Base-by-base conservation (phyloP, 164 flowering plant genomes). In the Cinnamomum micranthum region DNA sequence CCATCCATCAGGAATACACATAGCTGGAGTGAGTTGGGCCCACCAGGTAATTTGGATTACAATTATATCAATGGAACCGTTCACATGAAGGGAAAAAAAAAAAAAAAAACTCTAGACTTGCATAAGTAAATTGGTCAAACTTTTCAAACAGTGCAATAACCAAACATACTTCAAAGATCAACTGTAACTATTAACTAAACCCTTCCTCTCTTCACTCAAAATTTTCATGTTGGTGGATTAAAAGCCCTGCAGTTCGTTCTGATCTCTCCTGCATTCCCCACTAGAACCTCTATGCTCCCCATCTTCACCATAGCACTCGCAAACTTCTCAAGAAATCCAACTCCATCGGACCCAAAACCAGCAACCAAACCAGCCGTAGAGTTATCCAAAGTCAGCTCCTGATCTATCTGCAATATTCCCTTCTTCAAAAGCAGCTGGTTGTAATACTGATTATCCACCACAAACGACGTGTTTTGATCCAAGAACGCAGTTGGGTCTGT, bases 221-320 rank as follows among this genome's bases (percentile, higher is more conserved):
- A 55, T 55, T 55, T 55, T 55, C 19, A 14, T 55, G 3, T 55
- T 13, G 71, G 35, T 74, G 4, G 13, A 27, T 74, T 74, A 50
- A 68, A 13, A 7, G 55, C 65, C 20, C 55, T 23, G 66, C 77
- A 74, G 28, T 68, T 74, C 25, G 1, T 68, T 22, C 77, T 74
- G 51, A 74, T 74, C 64, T 74, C 72, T 35, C 77, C 77, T 3
- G 19, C 41, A 14, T 33, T 74, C 20, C 77, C 72, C 4, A 60
- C 60, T n/a, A 74, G 41, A 23, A 68, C 72, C 41, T 68, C 25
- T 24, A 67, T 50, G 27, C 27, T 15, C 35, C 76, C 76, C 76
- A 74, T 51, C 41, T 74, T 74, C 62, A 74, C 71, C 76, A 74
- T 74, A 7, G 64, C 76, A 67, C 19, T 31, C 10, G 70, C 50